Percentiles rank a stretch among this genome's conserved stretches.
Conservation (phyloP, 176 grass and related monocot genomes). For the Themeda triandra region DNA sequence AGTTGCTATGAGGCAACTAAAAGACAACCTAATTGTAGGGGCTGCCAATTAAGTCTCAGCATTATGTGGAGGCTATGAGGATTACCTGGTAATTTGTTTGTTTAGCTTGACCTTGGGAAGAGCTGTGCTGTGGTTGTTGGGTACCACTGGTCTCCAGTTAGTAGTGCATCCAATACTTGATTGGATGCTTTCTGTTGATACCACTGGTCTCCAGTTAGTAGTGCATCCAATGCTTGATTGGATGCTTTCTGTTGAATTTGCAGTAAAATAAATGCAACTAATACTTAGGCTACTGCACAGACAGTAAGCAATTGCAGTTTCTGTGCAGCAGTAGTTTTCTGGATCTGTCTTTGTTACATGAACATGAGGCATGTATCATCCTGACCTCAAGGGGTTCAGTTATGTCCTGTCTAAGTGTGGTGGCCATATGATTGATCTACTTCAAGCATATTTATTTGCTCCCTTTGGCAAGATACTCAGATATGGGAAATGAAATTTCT, state of each 20-base stretch:
- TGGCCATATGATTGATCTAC: neutral
- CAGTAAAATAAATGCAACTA: neutral
- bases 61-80: neutral
- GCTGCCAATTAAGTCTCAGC: neutral
- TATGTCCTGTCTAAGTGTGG: neutral
- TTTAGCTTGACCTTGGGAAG: conserved; percentile 16
- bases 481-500: conserved; percentile 2
- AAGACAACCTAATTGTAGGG: neutral
- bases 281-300: neutral
- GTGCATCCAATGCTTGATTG: conserved; percentile 20
- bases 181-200: conserved; percentile 12
- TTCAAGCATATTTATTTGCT: neutral
- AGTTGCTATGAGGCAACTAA: neutral
- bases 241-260: conserved; percentile 12
- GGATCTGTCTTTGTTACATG: conserved; percentile 4
- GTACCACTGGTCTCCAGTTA: too few relatives aligned
- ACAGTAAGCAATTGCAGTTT: conserved; percentile 11
- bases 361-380: neutral
- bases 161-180: conserved; percentile 10
- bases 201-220: neutral
- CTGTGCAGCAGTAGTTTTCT: conserved; percentile 10
- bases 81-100: neutral
- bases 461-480: neutral
- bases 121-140: conserved; percentile 7
- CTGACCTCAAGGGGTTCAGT: neutral